Conservation (phyloP, 208 protist species). For the Trypanosoma grayi region DNA sequence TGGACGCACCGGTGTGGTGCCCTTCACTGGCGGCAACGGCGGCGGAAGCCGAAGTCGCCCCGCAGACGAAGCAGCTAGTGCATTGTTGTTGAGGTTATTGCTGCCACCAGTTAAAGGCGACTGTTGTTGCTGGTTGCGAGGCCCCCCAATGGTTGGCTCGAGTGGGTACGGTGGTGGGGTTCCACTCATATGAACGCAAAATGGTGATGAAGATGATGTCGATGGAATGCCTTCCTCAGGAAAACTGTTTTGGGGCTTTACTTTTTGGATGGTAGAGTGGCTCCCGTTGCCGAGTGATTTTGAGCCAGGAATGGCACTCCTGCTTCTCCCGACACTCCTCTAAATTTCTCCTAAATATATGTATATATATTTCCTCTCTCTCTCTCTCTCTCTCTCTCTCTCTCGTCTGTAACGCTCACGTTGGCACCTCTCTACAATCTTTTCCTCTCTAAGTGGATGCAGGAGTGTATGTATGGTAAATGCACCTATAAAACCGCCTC, state of each 20-base stretch:
- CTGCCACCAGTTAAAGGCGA: constrained; percentile 18
- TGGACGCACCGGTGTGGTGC: background rate
- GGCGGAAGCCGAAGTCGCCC: constrained; percentile 23
- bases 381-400: constrained; percentile 11
- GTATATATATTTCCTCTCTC: background rate
- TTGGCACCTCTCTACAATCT: no score
- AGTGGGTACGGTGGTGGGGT: constrained; percentile 10
- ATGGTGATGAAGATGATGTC: background rate
- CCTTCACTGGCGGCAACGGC: constrained; percentile 23
- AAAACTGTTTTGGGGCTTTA: no score
- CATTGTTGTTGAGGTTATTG: constrained; percentile 22
- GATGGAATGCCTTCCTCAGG: background rate
- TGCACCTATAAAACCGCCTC: no score
- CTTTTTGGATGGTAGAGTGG: background rate
- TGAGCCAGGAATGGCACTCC: background rate
- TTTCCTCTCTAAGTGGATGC: no score
- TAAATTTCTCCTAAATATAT: background rate
- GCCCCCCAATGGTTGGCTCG: background rate
- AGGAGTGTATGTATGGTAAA: no score
- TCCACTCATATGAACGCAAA: constrained; percentile 2
- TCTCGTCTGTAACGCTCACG: no score
- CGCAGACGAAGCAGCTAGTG: constrained; percentile 10
- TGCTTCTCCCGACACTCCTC: background rate
- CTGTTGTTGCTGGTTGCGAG: constrained; percentile 4
- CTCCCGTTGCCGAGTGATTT: background rate